Percentiles rank a stretch among this genome's conserved stretches.
Evolutionary conservation across 306 rosid species (phyloP).

Genomic region (Alnus rubra): DNA sequence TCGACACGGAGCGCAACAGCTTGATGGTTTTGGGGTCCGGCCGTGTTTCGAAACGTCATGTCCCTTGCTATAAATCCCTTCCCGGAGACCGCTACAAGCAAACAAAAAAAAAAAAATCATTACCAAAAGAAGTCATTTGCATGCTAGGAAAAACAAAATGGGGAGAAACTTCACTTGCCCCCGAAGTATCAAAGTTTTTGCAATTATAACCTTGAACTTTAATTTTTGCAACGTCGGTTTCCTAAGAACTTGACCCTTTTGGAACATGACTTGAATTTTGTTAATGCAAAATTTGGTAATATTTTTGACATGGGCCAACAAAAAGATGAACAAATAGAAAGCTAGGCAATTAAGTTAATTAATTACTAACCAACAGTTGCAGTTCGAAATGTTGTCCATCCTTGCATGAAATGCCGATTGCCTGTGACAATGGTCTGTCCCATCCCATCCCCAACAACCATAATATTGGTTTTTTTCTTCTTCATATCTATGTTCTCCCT

Average conservation of each 20-base stretch:
- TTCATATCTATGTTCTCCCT: conserved; percentile 82
- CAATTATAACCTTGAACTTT: too few species aligned
- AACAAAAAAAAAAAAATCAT: not conserved
- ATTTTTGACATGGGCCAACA: not conserved
- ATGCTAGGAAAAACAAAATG: not conserved
- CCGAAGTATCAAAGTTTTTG: too few species aligned
- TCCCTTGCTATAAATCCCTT: conserved; percentile 76
- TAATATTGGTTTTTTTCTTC: conserved; percentile 78
- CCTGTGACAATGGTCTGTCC: conserved; percentile 72
- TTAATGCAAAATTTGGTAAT: not conserved
- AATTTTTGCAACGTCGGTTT: too few species aligned
- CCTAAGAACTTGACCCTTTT: not conserved
- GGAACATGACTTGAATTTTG: not conserved
- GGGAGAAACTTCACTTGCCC: too few species aligned
- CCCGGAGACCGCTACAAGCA: conserved; percentile 66
- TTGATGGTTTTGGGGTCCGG: conserved; percentile 68
- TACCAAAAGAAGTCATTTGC: not conserved
- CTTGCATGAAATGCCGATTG: conserved; percentile 83
- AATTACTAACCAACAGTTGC: conserved; percentile 73
- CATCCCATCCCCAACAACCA: conserved; percentile 84
- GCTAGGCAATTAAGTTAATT: not conserved
- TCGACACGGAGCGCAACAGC: conserved; percentile 85
- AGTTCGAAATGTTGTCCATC: conserved; percentile 97
- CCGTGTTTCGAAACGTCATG: conserved; percentile 72
- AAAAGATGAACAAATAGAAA: not conserved